Percentiles rank a stretch among this genome's conserved stretches.
These are phyloP conservation scores for Gynandropsis gynandra DNA, from an alignment of 345 rosid genomes.

Conservation along the genomic window DNA sequence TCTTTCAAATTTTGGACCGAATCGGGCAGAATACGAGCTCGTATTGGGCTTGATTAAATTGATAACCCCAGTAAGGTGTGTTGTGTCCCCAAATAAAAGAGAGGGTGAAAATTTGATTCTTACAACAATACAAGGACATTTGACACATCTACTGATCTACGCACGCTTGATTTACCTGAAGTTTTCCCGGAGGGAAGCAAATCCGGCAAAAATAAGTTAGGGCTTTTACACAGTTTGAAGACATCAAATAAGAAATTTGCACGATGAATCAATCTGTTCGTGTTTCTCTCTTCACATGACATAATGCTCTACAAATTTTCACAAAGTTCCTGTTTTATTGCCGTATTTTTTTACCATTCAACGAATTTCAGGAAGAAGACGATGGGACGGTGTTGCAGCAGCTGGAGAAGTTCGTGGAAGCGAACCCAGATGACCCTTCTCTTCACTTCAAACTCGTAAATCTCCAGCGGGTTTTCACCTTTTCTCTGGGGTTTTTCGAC, in stretches of 20 bases:
- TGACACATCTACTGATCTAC: neutral
- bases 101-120: neutral
- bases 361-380: slow-evolving; percentile 23
- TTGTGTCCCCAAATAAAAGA: neutral
- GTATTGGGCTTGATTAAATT: no score
- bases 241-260: slow-evolving; percentile 8
- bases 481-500: neutral
- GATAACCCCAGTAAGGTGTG: no score
- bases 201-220: slow-evolving; percentile 2
- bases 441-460: slow-evolving; percentile 56
- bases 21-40: no score
- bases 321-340: neutral
- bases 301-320: neutral
- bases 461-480: neutral
- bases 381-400: slow-evolving; percentile 25
- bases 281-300: slow-evolving; percentile 3
- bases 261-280: slow-evolving; percentile 8
- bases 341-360: neutral
- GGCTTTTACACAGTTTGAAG: slow-evolving; percentile 2
- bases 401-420: slow-evolving; percentile 47
- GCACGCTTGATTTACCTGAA: neutral
- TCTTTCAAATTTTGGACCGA: no score
- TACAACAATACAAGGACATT: slow-evolving; percentile 7
- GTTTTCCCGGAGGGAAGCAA: slow-evolving; percentile 16
- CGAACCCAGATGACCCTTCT: slow-evolving; percentile 59